phyloP scores from a whole-genome alignment of 768 basidiomycete genomes.

The Hemileccinum impolitum region DNA sequence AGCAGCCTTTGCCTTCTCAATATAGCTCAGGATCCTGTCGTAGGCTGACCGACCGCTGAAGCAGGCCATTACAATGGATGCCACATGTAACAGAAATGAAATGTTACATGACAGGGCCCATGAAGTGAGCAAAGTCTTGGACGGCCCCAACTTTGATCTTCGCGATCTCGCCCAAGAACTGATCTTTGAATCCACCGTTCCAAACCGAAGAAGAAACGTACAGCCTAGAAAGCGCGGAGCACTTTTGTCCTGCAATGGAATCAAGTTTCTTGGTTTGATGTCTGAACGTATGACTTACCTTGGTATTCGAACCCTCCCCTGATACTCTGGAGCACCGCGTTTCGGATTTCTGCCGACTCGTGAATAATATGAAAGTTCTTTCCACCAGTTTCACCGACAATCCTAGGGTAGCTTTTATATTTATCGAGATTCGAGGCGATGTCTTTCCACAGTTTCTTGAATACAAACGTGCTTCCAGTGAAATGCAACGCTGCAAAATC shows the following conservation, averaged over 20 bases:
- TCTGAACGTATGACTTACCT: constrained; percentile 41
- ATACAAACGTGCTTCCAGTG: constrained; percentile 92
- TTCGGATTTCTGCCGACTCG: constrained; percentile 77
- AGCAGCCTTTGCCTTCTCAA: constrained; percentile 80
- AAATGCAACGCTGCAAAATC: constrained; percentile 91
- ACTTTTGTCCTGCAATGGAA: constrained; percentile 75
- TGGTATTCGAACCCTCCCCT: constrained; percentile 95
- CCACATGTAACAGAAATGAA: neutral
- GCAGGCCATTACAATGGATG: neutral
- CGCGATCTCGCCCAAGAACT: constrained; percentile 66
- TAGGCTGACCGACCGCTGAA: constrained; percentile 79
- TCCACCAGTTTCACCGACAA: constrained; percentile 97
- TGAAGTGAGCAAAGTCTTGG: constrained; percentile 77
- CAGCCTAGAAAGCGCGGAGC: constrained; percentile 87
- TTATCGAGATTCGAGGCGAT: constrained; percentile 84
- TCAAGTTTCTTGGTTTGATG: neutral
- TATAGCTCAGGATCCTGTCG: constrained; percentile 80
- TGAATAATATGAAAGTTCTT: constrained; percentile 99
- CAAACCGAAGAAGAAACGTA: constrained; percentile 90
- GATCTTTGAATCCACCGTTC: constrained; percentile 82
- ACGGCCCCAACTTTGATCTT: constrained; percentile 85
- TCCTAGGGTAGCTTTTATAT: constrained; percentile 87
- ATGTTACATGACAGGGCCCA: constrained; percentile 92
- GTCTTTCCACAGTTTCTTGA: constrained; percentile 96
- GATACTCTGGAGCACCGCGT: constrained; percentile 87